Percentiles rank a stretch among this genome's conserved stretches.
phyloP scores from a whole-genome alignment of 1,284 basidiomycete species.

The Ganoderma sp. region DNA sequence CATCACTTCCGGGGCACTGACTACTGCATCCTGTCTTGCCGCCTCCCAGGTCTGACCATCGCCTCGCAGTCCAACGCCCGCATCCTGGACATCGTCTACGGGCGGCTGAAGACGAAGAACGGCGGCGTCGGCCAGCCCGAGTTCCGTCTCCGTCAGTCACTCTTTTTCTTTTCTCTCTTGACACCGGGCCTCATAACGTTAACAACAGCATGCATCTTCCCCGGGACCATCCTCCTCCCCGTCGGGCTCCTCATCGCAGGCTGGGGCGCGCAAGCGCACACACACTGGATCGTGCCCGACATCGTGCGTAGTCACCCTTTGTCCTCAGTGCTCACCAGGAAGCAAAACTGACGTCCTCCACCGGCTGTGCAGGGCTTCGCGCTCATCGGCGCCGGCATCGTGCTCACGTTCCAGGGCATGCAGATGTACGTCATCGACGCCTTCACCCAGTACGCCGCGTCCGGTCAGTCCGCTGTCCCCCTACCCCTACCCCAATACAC shows the following conservation, averaged over 20 bases:
- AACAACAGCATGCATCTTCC: slow-evolving; percentile 66
- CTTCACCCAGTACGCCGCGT: slow-evolving; percentile 68
- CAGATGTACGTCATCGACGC: slow-evolving; percentile 70
- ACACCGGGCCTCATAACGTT: too few species aligned
- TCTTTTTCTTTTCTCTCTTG: background rate
- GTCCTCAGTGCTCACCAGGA: too few species aligned
- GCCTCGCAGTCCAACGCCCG: slow-evolving; percentile 65
- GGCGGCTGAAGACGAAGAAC: slow-evolving; percentile 53
- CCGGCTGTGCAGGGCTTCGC: slow-evolving; percentile 54
- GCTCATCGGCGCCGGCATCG: slow-evolving; percentile 55
- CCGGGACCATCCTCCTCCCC: slow-evolving; percentile 57
- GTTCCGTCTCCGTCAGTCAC: slow-evolving; percentile 44
- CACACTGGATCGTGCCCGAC: slow-evolving; percentile 72
- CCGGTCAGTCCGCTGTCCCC: slow-evolving; percentile 48
- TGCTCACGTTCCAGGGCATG: slow-evolving; percentile 60
- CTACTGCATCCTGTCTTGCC: background rate
- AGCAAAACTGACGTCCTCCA: too few species aligned
- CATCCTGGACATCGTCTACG: slow-evolving; percentile 59
- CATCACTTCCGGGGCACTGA: too few species aligned
- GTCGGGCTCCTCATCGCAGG: slow-evolving; percentile 67
- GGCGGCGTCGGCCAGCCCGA: slow-evolving; percentile 63
- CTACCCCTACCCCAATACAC: too few species aligned
- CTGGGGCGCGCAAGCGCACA: slow-evolving; percentile 60
- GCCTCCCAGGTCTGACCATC: slow-evolving; percentile 44
- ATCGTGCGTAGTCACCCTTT: slow-evolving; percentile 48